Percentiles rank a stretch among this genome's conserved stretches.
Conservation (phyloP, 768 basidiomycete genomes). For the Suillus americanus region DNA sequence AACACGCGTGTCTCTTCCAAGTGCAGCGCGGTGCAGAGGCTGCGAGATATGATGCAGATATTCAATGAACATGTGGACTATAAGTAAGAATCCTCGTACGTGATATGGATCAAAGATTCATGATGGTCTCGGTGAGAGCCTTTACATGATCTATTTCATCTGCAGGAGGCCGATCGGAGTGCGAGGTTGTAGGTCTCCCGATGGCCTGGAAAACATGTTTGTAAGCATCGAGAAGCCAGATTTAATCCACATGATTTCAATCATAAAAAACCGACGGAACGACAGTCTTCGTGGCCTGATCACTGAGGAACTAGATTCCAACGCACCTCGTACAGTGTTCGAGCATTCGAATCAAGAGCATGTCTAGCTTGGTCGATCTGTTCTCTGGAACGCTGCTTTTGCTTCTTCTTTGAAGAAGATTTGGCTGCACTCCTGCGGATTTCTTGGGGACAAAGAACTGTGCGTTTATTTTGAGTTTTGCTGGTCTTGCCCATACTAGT, state of each 20-base stretch:
- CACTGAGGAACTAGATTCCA: background rate
- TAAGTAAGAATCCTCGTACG: background rate
- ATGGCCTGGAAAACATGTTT: background rate
- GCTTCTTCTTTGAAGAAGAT: slow-evolving; percentile 18
- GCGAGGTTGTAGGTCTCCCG: background rate
- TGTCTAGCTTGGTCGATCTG: slow-evolving; percentile 25
- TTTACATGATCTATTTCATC: slow-evolving; percentile 3
- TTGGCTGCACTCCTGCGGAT: slow-evolving; percentile 12
- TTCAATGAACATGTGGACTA: background rate
- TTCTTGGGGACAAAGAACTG: background rate
- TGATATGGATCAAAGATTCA: background rate
- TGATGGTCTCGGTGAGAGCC: slow-evolving; percentile 2
- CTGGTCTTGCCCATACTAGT: slow-evolving; percentile 1
- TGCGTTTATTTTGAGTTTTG: background rate
- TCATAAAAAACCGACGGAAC: background rate
- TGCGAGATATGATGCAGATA: background rate
- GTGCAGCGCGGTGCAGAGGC: background rate
- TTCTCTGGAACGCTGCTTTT: slow-evolving; percentile 22
- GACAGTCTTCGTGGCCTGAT: background rate
- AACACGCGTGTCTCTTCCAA: background rate
- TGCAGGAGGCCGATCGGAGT: background rate
- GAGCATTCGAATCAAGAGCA: slow-evolving; percentile 25
- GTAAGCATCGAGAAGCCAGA: background rate
- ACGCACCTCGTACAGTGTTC: slow-evolving; percentile 26
- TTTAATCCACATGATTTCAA: background rate